Conservation (phyloP, 345 rosid genomes). For the Lenwebbia sp. region DNA sequence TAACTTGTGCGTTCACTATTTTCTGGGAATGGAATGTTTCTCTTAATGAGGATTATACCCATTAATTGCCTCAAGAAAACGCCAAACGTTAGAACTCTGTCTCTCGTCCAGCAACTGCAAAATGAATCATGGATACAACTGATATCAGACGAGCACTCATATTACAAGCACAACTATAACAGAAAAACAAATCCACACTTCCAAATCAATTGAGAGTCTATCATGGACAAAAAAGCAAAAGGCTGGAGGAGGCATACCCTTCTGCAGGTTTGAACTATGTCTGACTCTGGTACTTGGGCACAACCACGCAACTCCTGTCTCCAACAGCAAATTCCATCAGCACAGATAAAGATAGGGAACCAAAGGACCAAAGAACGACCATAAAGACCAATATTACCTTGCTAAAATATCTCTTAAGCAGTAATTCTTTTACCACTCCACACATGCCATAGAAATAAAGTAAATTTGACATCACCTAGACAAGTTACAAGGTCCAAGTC, state of each 20-base stretch:
- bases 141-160: background rate
- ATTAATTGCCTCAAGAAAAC: slow-evolving; percentile 78
- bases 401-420: slow-evolving; percentile 83
- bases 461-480: slow-evolving; percentile 76
- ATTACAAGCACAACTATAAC: background rate
- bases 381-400: slow-evolving; percentile 41
- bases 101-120: slow-evolving; percentile 74
- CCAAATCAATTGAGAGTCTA: background rate
- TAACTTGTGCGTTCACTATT: background rate
- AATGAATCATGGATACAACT: background rate
- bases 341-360: background rate
- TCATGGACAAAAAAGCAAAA: background rate
- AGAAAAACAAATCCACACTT: background rate
- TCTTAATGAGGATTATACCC: slow-evolving; percentile 25
- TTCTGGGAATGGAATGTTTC: background rate
- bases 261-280: slow-evolving; percentile 71
- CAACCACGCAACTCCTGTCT: slow-evolving; percentile 75
- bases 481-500: background rate
- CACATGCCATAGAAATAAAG: slow-evolving; percentile 93
- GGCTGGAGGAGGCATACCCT: slow-evolving; percentile 35
- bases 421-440: slow-evolving; percentile 79
- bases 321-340: background rate
- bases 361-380: background rate
- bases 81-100: slow-evolving; percentile 72
- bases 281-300: slow-evolving; percentile 72